phyloP scores from a whole-genome alignment of 495 filamentous ascomycete species.

The Parachaetomium inaequale region DNA sequence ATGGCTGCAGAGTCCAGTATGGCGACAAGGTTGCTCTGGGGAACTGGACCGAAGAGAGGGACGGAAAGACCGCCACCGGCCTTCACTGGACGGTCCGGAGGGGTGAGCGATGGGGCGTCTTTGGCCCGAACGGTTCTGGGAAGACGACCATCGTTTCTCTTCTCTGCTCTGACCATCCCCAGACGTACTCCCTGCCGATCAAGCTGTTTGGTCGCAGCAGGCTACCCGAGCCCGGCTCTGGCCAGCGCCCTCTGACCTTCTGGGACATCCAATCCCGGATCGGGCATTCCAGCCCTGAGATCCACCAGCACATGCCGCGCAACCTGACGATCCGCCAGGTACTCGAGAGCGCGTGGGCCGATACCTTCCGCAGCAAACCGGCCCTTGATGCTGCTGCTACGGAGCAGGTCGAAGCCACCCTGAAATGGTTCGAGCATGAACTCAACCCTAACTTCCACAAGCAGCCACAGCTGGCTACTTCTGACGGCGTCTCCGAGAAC shows the following conservation, averaged over 20 bases:
- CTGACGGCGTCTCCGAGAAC: neutral
- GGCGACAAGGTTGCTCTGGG: slow-evolving; percentile 72
- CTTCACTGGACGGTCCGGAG: slow-evolving; percentile 78
- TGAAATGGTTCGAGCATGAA: slow-evolving; percentile 72
- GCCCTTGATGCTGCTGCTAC: slow-evolving; percentile 52
- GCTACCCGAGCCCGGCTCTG: slow-evolving; percentile 62
- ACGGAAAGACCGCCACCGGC: slow-evolving; percentile 50
- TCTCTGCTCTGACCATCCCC: slow-evolving; percentile 92
- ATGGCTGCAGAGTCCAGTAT: slow-evolving; percentile 75
- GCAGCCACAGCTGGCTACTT: neutral
- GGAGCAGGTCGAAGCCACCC: slow-evolving; percentile 57
- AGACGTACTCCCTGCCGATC: slow-evolving; percentile 85
- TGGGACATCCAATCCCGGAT: slow-evolving; percentile 89
- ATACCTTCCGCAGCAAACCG: slow-evolving; percentile 74
- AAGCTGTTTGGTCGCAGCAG: slow-evolving; percentile 78
- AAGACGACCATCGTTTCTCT: slow-evolving; percentile 93
- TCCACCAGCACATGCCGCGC: slow-evolving; percentile 87
- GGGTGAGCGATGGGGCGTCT: slow-evolving; percentile 84
- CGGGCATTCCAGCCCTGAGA: slow-evolving; percentile 89
- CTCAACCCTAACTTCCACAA: slow-evolving; percentile 51
- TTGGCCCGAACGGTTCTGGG: slow-evolving; percentile 84
- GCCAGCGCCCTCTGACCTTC: slow-evolving; percentile 72
- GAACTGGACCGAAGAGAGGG: slow-evolving; percentile 63
- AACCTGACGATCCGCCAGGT: slow-evolving; percentile 68
- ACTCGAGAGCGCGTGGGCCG: slow-evolving; percentile 81